Base-by-base conservation (phyloP, 2,329 filamentous ascomycete species). In the Cordyceps cicadae region DNA sequence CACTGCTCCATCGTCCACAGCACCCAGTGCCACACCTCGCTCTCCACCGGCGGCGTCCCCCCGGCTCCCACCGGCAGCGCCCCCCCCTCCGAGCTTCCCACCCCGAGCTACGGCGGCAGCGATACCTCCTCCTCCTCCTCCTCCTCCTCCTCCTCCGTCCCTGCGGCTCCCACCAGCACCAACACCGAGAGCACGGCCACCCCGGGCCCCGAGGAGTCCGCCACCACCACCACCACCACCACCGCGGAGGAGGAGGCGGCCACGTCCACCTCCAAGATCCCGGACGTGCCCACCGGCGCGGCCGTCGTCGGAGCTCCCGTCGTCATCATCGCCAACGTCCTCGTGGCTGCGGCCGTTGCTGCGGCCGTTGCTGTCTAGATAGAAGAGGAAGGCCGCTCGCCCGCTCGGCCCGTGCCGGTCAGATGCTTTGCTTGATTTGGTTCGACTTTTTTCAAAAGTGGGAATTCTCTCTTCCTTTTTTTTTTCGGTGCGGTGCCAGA, bases 1-100 rank as follows among this genome's bases (percentile, higher is more conserved):
- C 64, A 72, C 59, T 76, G 74, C 68, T 70, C 68, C 63, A 62
- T 75, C 54, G 64, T 73, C 32, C 67, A 72, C 32, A 68, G 67
- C 60, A 75, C 73, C 37, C 64, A 68, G 57, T 76, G 74, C 66
- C 63, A 67, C 37, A 62, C 69, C 52, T 66, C 68, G 53, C 65
- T 70, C 54, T 70, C 71, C 29, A 71, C 66, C 46, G 68, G 62
- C 48, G 63, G 56, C n/a, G n/a, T n/a, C n/a, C n/a, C n/a, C 24
- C 58, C 61, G 12, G 61, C 46, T 29, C 63, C 63, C 34, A 41
- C 34, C 34, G 34, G 34, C 34, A 12, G 7, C 34, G 24, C 12
- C 45, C 17, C 43, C 43, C 21, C 43, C n/a, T 37, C 53, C 9
- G 24, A 49, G 41, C 26, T 46, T 48, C 48, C 57, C 24, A 39